Percentiles rank a stretch among this genome's conserved stretches.
Conservation (phyloP, 495 filamentous ascomycete genomes). For the Saxophila tyrrhenica region DNA sequence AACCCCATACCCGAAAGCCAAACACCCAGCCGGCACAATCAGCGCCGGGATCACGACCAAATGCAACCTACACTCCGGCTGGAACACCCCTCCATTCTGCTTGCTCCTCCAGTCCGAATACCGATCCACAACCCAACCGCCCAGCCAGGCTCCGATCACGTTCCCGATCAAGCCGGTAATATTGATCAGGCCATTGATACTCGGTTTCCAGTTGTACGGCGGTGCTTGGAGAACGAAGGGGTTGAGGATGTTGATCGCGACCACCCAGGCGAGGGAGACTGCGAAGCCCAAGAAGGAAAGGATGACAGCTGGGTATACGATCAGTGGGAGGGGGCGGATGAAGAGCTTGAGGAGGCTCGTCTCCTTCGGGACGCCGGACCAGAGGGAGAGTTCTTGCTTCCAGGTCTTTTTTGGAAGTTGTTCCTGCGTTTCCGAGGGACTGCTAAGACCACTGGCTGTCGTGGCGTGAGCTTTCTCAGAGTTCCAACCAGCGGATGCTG, state of each 20-base stretch:
- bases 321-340: conserved; percentile 26
- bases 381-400: conserved; percentile 22
- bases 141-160: conserved; percentile 23
- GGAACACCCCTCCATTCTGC: conserved; percentile 25
- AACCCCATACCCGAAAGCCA: conserved; percentile 27
- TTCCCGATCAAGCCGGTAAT: conserved; percentile 28
- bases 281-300: conserved; percentile 27
- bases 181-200: conserved; percentile 28
- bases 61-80: conserved; percentile 24
- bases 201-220: conserved; percentile 24
- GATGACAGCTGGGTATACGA: conserved; percentile 27
- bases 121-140: conserved; percentile 23
- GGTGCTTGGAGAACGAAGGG: conserved; percentile 28
- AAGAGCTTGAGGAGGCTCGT: conserved; percentile 25
- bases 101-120: conserved; percentile 24
- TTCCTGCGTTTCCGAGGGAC: neutral
- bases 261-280: conserved; percentile 22
- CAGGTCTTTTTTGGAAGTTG: conserved; percentile 26
- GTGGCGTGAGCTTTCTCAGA: neutral
- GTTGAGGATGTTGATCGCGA: conserved; percentile 28
- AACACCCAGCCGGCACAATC: conserved; percentile 25
- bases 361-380: conserved; percentile 21
- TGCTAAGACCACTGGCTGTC: neutral
- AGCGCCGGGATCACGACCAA: conserved; percentile 24
- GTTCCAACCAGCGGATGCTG: neutral